These are phyloP conservation scores for Cladosporium austrohemisphaericum DNA, from an alignment of 2,329 filamentous ascomycete species.

Conservation along the genomic window DNA sequence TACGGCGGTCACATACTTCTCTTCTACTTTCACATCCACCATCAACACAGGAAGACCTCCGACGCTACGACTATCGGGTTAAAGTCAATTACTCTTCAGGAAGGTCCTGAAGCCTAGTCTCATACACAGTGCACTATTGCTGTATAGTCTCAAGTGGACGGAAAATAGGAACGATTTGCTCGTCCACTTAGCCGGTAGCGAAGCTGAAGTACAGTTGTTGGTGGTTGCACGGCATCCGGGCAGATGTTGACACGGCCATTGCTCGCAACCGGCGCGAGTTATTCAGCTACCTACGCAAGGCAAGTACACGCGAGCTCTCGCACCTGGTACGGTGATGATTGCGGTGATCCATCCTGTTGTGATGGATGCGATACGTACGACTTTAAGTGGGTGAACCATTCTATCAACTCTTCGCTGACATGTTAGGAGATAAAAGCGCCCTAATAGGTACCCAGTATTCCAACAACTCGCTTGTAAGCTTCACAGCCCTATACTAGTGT, in stretches of 20 bases:
- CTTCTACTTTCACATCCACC: neutral
- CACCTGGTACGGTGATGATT: too few relatives aligned
- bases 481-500: neutral
- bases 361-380: neutral
- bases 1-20: conserved; percentile 2
- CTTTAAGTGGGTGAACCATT: too few relatives aligned
- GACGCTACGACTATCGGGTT: neutral
- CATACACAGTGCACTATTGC: neutral
- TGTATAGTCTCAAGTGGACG: neutral
- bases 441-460: too few relatives aligned
- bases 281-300: neutral
- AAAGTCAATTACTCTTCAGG: conserved; percentile 6
- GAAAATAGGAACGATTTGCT: neutral
- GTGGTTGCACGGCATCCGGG: too few relatives aligned
- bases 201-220: neutral
- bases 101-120: conserved; percentile 7
- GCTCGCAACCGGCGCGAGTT: neutral
- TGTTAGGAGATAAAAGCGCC: too few relatives aligned
- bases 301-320: too few relatives aligned
- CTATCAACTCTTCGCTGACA: too few relatives aligned
- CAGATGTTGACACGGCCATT: neutral
- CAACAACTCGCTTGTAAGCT: conserved; percentile 10
- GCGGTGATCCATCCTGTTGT: too few relatives aligned
- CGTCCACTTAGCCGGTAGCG: conserved; percentile 2
- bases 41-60: neutral